These are phyloP conservation scores for Vickermania ingenoplastis DNA, from an alignment of 208 protist species.

Conservation along the genomic window DNA sequence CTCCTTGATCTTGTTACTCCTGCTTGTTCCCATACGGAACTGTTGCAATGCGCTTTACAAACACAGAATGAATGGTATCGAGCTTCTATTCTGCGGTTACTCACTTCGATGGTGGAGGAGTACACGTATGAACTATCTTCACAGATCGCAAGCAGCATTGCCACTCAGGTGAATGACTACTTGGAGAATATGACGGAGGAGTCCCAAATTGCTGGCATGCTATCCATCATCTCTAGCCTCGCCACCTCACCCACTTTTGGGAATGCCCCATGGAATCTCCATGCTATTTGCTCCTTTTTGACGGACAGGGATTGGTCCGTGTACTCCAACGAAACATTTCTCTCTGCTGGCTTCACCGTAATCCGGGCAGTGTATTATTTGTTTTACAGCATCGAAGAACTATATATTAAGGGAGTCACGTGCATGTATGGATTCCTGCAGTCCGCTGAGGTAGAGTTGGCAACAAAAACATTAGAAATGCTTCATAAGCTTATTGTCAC, in stretches of 20 bases:
- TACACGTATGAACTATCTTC: constrained; percentile 63
- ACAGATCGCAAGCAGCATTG: constrained; percentile 30
- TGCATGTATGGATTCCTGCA: constrained; percentile 15
- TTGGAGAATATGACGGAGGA: constrained; percentile 33
- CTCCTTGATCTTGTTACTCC: constrained; percentile 52
- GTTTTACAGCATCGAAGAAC: constrained; percentile 16
- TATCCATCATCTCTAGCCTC: constrained; percentile 40
- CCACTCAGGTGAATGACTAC: constrained; percentile 30
- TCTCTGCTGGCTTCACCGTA: constrained; percentile 26
- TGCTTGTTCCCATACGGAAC: constrained; percentile 29
- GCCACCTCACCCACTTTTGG: constrained; percentile 32
- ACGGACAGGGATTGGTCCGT: constrained; percentile 37
- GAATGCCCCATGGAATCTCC: constrained; percentile 47
- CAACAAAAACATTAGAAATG: constrained; percentile 16
- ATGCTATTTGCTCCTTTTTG: constrained; percentile 43
- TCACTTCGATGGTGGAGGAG: constrained; percentile 53
- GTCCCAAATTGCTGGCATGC: constrained; percentile 34
- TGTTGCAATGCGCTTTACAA: constrained; percentile 49
- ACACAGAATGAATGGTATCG: constrained; percentile 51
- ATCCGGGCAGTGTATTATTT: constrained; percentile 20
- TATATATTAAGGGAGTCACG: constrained; percentile 13
- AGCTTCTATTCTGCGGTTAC: constrained; percentile 38
- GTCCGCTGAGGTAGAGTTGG: constrained; percentile 24
- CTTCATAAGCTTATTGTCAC: constrained; percentile 13
- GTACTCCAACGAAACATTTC: constrained; percentile 25